phyloP scores from a whole-genome alignment of 2,329 filamentous ascomycete genomes.

The Pseudocercospora macadamiae region DNA sequence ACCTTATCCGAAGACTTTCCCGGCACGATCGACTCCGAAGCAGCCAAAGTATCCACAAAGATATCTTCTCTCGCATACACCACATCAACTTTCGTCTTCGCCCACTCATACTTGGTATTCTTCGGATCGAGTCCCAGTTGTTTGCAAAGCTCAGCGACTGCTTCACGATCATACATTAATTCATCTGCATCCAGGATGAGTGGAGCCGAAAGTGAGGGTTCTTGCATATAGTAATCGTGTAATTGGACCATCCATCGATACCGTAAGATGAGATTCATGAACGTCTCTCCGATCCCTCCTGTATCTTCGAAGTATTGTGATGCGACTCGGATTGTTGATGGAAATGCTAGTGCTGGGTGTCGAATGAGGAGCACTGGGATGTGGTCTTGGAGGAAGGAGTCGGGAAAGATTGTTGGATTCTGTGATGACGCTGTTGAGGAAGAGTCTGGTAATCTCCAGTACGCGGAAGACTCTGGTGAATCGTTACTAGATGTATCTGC shows the following conservation, averaged over 20 bases:
- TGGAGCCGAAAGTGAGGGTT: neutral
- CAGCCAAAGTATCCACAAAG: constrained; percentile 1
- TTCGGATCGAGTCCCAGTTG: neutral
- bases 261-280: neutral
- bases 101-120: neutral
- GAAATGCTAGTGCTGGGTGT: neutral
- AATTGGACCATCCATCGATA: neutral
- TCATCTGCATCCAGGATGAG: neutral
- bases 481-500: no score
- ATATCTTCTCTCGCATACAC: constrained; percentile 1
- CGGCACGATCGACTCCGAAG: neutral
- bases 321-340: neutral
- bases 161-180: neutral
- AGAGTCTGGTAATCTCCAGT: neutral
- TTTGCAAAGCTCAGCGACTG: neutral
- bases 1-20: neutral
- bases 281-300: neutral
- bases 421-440: neutral
- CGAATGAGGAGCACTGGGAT: constrained; percentile 1
- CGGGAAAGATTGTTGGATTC: neutral
- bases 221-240: neutral
- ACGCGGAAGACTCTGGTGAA: no score
- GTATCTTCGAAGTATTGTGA: neutral
- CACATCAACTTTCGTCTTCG: constrained; percentile 1
- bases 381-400: neutral